Evolutionary conservation across 352 stramenopile species (phyloP).

Genomic region (Phytopythium aichiense): DNA sequence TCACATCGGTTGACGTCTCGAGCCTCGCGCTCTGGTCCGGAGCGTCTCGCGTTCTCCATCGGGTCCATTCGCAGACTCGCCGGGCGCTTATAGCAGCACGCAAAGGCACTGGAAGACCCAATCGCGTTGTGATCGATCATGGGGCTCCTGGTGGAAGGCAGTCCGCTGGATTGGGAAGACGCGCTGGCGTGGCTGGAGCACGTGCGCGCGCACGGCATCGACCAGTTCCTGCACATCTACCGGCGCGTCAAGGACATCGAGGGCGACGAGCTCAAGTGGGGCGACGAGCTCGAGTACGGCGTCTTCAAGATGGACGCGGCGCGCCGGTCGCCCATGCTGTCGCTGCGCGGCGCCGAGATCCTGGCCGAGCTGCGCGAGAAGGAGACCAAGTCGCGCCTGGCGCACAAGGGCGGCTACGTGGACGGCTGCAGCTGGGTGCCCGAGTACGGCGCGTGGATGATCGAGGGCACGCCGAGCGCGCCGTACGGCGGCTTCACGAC

Average conservation of each 20-base stretch:
- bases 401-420: constrained; percentile 22
- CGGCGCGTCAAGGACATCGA: constrained; percentile 94
- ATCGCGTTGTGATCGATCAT: constrained; percentile 22
- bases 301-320: constrained; percentile 93
- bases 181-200: constrained; percentile 95
- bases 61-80: not conserved
- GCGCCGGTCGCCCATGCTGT: constrained; percentile 85
- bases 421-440: constrained; percentile 98
- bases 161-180: constrained; percentile 94
- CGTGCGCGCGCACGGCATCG: constrained; percentile 93
- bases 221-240: constrained; percentile 98
- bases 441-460: constrained; percentile 99
- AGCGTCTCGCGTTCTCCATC: not conserved
- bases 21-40: not conserved
- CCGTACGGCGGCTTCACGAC: constrained; percentile 95
- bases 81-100: too few species aligned
- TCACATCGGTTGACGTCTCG: not conserved
- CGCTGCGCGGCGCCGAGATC: constrained; percentile 93
- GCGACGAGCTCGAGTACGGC: constrained; percentile 99
- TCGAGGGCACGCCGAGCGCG: constrained; percentile 94
- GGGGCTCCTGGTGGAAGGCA: constrained; percentile 90
- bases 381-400: constrained; percentile 49
- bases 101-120: not conserved
- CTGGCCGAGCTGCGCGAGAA: constrained; percentile 91
- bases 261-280: constrained; percentile 95